A percentile compares a stretch with the other conserved stretches of the same genome.
Conservation (phyloP, 2,329 filamentous ascomycete species). For the Sporothrix luriei region DNA sequence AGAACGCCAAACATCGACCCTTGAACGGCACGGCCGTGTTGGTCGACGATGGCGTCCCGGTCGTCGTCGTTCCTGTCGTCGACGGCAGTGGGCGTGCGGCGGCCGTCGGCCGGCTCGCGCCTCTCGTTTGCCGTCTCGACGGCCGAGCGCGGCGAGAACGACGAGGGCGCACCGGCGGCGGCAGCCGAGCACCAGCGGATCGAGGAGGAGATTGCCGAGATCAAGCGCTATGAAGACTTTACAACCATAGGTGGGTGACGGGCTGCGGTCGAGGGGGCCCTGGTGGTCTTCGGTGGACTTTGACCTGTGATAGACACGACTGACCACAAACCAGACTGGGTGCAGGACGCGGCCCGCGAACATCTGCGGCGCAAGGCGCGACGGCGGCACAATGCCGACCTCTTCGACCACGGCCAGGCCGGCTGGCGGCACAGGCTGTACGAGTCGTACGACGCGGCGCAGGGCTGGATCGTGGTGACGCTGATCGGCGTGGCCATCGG, state of each 20-base stretch:
- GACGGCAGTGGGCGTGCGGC: constrained; percentile 40
- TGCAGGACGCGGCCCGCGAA: constrained; percentile 93
- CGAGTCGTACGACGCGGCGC: constrained; percentile 91
- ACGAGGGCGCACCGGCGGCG: constrained; percentile 51
- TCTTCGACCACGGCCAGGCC: constrained; percentile 66
- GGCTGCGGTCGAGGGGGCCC: background rate
- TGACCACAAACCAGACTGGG: constrained; percentile 70
- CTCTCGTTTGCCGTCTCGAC: constrained; percentile 68
- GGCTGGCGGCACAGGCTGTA: constrained; percentile 80
- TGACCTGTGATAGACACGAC: background rate
- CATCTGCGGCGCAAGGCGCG: constrained; percentile 77
- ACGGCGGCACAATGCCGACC: constrained; percentile 70
- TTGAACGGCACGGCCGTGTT: constrained; percentile 15
- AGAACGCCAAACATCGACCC: background rate
- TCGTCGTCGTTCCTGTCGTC: constrained; percentile 30
- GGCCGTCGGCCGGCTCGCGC: constrained; percentile 64
- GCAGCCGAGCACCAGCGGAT: constrained; percentile 68
- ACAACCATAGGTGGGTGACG: constrained; percentile 73
- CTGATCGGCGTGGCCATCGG: constrained; percentile 92
- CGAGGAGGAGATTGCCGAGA: constrained; percentile 94
- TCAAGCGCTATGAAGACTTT: constrained; percentile 98
- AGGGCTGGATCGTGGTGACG: constrained; percentile 97
- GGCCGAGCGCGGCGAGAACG: constrained; percentile 54
- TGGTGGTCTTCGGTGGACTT: too few species aligned
- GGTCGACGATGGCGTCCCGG: constrained; percentile 32